Evolutionary conservation across 495 filamentous ascomycete species (phyloP).

Genomic region (Lophiotrema nucula): DNA sequence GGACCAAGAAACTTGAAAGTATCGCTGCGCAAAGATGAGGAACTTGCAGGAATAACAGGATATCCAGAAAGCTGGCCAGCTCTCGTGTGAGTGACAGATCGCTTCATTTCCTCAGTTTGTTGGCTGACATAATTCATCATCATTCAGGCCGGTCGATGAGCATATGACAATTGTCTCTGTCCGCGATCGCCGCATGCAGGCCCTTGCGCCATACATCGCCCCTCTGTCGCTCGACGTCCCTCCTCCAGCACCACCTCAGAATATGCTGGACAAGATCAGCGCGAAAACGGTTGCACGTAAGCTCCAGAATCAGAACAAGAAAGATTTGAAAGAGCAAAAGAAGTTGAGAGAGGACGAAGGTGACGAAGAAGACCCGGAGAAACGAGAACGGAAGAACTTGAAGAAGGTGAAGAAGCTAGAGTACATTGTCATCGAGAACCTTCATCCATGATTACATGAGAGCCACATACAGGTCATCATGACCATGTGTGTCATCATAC

Average conservation of each 20-base stretch:
- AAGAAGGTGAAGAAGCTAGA: conserved; percentile 3
- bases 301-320: not conserved
- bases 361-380: not conserved
- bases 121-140: too few species aligned
- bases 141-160: not conserved
- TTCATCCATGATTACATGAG: not conserved
- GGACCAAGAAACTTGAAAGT: not conserved
- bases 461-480: not conserved
- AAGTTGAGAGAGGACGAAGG: not conserved
- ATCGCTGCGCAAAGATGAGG: not conserved
- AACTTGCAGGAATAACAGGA: not conserved
- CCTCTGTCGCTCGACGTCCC: not conserved
- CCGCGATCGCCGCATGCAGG: not conserved
- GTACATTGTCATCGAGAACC: not conserved
- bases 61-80: not conserved
- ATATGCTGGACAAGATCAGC: conserved; percentile 1
- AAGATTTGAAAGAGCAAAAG: not conserved
- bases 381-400: not conserved
- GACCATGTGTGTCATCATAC: not conserved
- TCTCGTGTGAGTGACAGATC: not conserved
- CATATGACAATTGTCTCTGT: not conserved
- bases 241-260: not conserved
- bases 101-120: not conserved
- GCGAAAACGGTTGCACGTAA: not conserved
- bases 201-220: not conserved